phyloP scores from a whole-genome alignment of 1,139 yeast species.

The Saccharomycopsis hybrid region DNA sequence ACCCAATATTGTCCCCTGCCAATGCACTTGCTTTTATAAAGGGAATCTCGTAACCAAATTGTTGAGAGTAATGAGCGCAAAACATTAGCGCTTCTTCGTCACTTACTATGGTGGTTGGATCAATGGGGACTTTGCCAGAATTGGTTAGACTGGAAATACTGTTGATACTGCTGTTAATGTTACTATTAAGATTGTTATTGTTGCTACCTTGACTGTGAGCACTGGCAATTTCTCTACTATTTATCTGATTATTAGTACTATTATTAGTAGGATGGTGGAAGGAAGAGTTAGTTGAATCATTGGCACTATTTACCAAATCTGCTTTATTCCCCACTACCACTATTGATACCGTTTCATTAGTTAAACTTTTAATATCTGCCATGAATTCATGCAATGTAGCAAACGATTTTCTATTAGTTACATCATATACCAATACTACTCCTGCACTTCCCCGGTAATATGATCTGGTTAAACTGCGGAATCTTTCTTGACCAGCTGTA shows the following conservation, averaged over 20 bases:
- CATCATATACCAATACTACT: conserved; percentile 69
- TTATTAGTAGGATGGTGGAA: too few species aligned
- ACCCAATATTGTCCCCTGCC: conserved; percentile 56
- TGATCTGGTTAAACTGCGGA: conserved; percentile 66
- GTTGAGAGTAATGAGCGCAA: conserved; percentile 23
- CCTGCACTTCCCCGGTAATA: conserved; percentile 80
- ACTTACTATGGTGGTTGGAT: conserved; percentile 29
- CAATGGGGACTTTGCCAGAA: conserved; percentile 18
- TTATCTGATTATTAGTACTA: too few species aligned
- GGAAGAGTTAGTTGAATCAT: too few species aligned
- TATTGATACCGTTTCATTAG: conserved; percentile 35
- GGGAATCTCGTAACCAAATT: conserved; percentile 29
- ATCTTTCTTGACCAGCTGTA: conserved; percentile 78
- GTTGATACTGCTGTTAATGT: not conserved
- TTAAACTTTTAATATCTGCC: conserved; percentile 42
- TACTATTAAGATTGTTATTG: not conserved
- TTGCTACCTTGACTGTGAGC: not conserved
- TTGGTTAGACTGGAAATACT: too few species aligned
- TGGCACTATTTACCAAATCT: conserved; percentile 36
- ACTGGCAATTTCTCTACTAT: too few species aligned
- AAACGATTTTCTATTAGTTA: conserved; percentile 47
- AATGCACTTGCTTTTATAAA: conserved; percentile 41
- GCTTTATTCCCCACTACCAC: conserved; percentile 44
- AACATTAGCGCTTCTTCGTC: conserved; percentile 32
- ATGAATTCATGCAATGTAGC: conserved; percentile 42